Base-by-base conservation (phyloP, 2,329 filamentous ascomycete genomes). In the Aspergillus terreus region DNA sequence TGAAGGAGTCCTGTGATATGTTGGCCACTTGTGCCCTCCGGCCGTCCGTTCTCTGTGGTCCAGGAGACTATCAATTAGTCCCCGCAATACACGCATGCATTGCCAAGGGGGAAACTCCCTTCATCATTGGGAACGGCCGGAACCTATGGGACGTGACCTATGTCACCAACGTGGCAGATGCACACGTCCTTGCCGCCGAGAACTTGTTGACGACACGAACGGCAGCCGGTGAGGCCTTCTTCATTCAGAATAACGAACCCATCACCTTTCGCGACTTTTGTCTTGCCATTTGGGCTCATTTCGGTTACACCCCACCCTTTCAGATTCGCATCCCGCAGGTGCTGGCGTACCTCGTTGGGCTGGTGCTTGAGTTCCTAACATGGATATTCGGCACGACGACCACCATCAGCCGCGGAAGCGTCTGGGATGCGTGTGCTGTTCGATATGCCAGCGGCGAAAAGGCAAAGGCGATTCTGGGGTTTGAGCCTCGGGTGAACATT, bases 401-500 rank as follows among this genome's bases (percentile, higher is more conserved):
- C 4, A 77, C 73, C 12, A 63, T 84, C 46, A 78, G 77, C 63
- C 69, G 78, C 35, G 82, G 81, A 2, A 77, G 77, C 56, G 77
- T 84, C 4, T 73, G 71, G 57, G 82, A 84, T 68, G 81, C 76
- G 33, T 76, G 77, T 52, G 71, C 76, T 36, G 70, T 75, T 44
- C 69, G 79, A 47, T 84, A 83, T 70, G 76, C 78, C 17, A 77
- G 72, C 58, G 77, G 79, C 27, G 64, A 69, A 11, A 82, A 81
- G 59, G 81, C 80, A 38, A 75, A 65, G 54, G 60, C 61, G 45
- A 65, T 84, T 2, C 58, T 84, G 55, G 79, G 79, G 15, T 84
- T 83, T 61, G 63, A 70, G 52, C 75, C 81, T 41, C 68, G 67
- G 46, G 72, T 84, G 10, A 69, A 71, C 2, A 69, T 84, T 47